These are phyloP conservation scores for Geoglossum cookeanum DNA, from an alignment of 2,329 filamentous ascomycete species.

Conservation along the genomic window DNA sequence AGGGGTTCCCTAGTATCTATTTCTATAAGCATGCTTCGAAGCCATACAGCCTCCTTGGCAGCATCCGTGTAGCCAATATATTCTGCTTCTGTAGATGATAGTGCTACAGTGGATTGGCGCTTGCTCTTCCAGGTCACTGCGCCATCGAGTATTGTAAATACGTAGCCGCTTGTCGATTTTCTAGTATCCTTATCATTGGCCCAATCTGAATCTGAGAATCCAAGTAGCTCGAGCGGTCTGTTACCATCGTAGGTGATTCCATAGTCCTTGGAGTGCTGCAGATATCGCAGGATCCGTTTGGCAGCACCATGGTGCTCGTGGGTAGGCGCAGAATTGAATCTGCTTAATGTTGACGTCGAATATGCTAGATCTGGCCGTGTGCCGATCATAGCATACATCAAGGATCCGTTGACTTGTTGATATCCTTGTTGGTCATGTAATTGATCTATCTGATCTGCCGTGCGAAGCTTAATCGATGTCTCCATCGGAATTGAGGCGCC, in stretches of 20 bases:
- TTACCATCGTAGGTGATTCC: not conserved
- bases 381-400: constrained; percentile 5
- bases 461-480: no score
- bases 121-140: constrained; percentile 2
- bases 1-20: not conserved
- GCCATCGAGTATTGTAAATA: not conserved
- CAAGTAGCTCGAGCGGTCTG: not conserved
- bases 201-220: constrained; percentile 5
- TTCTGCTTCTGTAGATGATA: constrained; percentile 3
- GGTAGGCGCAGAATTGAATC: not conserved
- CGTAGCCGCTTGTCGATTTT: constrained; percentile 3
- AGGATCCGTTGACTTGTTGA: no score
- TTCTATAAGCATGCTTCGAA: constrained; percentile 1
- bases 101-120: not conserved
- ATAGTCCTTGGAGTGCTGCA: constrained; percentile 1
- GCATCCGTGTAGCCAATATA: constrained; percentile 3
- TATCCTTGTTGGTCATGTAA: no score
- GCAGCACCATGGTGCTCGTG: not conserved
- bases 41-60: constrained; percentile 5
- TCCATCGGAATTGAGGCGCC: no score
- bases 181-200: not conserved
- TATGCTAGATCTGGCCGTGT: constrained; percentile 5
- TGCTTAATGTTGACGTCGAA: not conserved
- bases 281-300: constrained; percentile 1
- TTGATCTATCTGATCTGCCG: no score